These are phyloP conservation scores for Crucibulum laeve DNA, from an alignment of 768 basidiomycete genomes.

Conservation along the genomic window DNA sequence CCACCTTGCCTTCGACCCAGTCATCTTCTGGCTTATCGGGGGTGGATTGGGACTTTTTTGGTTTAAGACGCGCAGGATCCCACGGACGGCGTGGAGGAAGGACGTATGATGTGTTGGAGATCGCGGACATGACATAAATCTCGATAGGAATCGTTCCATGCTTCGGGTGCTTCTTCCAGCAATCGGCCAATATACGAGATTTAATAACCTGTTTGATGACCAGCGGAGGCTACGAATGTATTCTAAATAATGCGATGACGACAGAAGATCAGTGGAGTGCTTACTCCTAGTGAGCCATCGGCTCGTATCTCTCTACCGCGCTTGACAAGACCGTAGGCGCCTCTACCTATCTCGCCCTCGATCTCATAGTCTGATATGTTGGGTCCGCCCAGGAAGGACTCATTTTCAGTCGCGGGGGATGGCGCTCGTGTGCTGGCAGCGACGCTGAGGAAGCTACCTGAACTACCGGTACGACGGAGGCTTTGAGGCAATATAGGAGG, in stretches of 20 bases:
- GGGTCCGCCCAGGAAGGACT: slow-evolving; percentile 53
- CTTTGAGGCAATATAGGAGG: slow-evolving; percentile 57
- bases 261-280: slow-evolving; percentile 22
- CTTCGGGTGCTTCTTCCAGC: slow-evolving; percentile 96
- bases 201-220: slow-evolving; percentile 99
- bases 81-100: slow-evolving; percentile 79
- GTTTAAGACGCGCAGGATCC: slow-evolving; percentile 61
- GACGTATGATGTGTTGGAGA: slow-evolving; percentile 76
- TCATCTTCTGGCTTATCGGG: slow-evolving; percentile 22
- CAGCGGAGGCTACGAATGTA: slow-evolving; percentile 61
- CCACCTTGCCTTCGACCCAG: slow-evolving; percentile 68
- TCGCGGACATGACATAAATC: slow-evolving; percentile 90
- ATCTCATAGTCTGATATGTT: slow-evolving; percentile 86
- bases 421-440: slow-evolving; percentile 60
- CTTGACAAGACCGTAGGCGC: slow-evolving; percentile 95
- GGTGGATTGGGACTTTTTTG: slow-evolving; percentile 6
- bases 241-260: slow-evolving; percentile 14
- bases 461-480: slow-evolving; percentile 60
- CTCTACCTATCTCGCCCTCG: slow-evolving; percentile 85
- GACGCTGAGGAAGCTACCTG: slow-evolving; percentile 58
- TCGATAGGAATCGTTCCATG: slow-evolving; percentile 98
- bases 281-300: slow-evolving; percentile 82
- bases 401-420: slow-evolving; percentile 44
- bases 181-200: slow-evolving; percentile 96
- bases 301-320: slow-evolving; percentile 73